Evolutionary conservation across 192 early-diverging fungal species (phyloP).

Genomic region (Coemansia sp.): DNA sequence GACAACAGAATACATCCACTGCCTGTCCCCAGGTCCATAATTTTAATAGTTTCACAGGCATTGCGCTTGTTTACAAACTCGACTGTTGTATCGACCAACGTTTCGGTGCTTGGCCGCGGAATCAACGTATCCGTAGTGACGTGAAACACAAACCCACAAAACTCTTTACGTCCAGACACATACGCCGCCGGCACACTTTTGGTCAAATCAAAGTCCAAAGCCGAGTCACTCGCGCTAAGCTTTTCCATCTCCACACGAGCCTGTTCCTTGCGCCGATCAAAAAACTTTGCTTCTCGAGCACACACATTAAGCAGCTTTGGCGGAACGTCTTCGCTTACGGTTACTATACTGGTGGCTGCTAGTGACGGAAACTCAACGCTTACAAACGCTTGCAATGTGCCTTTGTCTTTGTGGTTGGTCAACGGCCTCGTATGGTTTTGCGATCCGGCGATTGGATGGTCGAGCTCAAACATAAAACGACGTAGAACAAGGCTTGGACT

Average conservation of each 20-base stretch:
- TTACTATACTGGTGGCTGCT: conserved; percentile 14
- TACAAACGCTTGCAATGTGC: conserved; percentile 52
- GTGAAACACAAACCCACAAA: conserved; percentile 57
- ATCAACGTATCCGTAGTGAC: conserved; percentile 66
- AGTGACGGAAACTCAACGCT: conserved; percentile 49
- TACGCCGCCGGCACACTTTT: conserved; percentile 45
- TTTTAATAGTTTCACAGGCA: not conserved
- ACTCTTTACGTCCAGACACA: conserved; percentile 51
- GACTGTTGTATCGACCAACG: conserved; percentile 57
- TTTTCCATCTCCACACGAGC: conserved; percentile 46
- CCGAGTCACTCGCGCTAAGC: conserved; percentile 1
- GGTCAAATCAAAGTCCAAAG: conserved; percentile 42
- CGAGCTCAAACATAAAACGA: conserved; percentile 45
- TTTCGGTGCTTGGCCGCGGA: conserved; percentile 67
- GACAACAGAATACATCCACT: conserved; percentile 69
- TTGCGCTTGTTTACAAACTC: conserved; percentile 4
- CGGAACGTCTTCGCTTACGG: conserved; percentile 42
- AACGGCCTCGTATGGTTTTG: conserved; percentile 56
- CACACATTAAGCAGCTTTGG: conserved; percentile 57
- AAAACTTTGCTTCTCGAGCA: conserved; percentile 58
- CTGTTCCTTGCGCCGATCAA: conserved; percentile 30
- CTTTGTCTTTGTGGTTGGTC: conserved; percentile 59
- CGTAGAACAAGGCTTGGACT: conserved; percentile 53
- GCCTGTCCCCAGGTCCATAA: conserved; percentile 75
- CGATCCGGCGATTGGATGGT: conserved; percentile 57